Percentiles rank a stretch among this genome's conserved stretches.
phyloP scores from a whole-genome alignment of 306 rosid genomes.

The Cicer pinnatifidum region DNA sequence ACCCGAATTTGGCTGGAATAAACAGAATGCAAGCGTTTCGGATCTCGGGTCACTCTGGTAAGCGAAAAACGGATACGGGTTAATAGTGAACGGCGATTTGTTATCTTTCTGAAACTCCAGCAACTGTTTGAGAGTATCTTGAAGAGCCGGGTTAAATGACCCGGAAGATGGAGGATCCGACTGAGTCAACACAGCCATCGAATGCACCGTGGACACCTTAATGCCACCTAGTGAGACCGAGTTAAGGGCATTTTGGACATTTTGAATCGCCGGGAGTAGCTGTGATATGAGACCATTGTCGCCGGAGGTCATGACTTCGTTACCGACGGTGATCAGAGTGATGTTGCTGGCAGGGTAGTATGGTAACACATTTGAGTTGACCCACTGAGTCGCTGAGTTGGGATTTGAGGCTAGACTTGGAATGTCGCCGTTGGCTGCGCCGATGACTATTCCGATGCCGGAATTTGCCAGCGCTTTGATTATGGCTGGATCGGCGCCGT shows the following conservation, averaged over 20 bases:
- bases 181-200: slow-evolving; percentile 73
- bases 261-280: slow-evolving; percentile 78
- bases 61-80: slow-evolving; percentile 89
- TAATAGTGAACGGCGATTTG: slow-evolving; percentile 67
- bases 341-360: slow-evolving; percentile 75
- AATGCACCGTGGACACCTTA: slow-evolving; percentile 83
- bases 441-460: slow-evolving; percentile 66
- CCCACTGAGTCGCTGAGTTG: slow-evolving; percentile 70
- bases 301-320: slow-evolving; percentile 67
- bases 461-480: slow-evolving; percentile 69
- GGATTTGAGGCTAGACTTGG: slow-evolving; percentile 70
- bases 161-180: slow-evolving; percentile 93
- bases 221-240: slow-evolving; percentile 65
- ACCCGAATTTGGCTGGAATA: slow-evolving; percentile 86
- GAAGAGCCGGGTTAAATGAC: slow-evolving; percentile 54
- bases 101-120: slow-evolving; percentile 64
- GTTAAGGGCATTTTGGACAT: slow-evolving; percentile 73
- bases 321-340: slow-evolving; percentile 75
- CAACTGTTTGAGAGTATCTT: slow-evolving; percentile 50
- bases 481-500: slow-evolving; percentile 68
- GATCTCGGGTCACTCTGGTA: slow-evolving; percentile 79
- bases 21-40: slow-evolving; percentile 80
- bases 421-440: slow-evolving; percentile 72
- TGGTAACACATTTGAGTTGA: slow-evolving; percentile 66
- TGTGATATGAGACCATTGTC: slow-evolving; percentile 61